phyloP scores from a whole-genome alignment of 768 basidiomycete genomes.

The Phlegmacium glaucopus region DNA sequence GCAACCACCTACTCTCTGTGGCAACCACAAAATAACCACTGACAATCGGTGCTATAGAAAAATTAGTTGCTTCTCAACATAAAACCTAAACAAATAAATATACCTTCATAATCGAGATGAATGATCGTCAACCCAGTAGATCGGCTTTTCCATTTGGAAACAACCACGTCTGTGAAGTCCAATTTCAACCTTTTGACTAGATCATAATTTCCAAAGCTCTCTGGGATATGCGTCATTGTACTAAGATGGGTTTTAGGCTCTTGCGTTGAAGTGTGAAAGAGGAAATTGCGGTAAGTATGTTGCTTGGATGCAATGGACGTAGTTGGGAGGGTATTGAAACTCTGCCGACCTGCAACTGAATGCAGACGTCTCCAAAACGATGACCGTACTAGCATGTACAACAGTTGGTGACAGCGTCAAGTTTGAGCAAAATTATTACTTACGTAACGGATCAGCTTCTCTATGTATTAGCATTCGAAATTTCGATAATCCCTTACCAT shows the following conservation, averaged over 20 bases:
- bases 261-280: slow-evolving; percentile 20
- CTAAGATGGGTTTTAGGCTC: slow-evolving; percentile 4
- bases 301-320: slow-evolving; percentile 7
- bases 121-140: slow-evolving; percentile 87
- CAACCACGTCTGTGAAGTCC: slow-evolving; percentile 72
- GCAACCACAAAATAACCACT: slow-evolving; percentile 89
- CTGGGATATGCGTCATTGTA: slow-evolving; percentile 28
- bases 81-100: slow-evolving; percentile 12
- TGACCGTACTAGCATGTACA: slow-evolving; percentile 37
- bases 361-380: slow-evolving; percentile 20
- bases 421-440: not conserved
- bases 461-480: not conserved
- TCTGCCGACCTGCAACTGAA: slow-evolving; percentile 12
- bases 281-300: slow-evolving; percentile 22
- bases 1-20: slow-evolving; percentile 70
- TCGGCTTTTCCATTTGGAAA: slow-evolving; percentile 88
- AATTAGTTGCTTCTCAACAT: not conserved
- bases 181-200: slow-evolving; percentile 73
- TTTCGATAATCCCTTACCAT: not conserved
- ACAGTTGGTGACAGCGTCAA: not conserved
- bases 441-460: not conserved
- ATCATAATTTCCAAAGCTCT: slow-evolving; percentile 77
- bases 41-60: slow-evolving; percentile 69
- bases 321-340: slow-evolving; percentile 9
- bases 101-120: slow-evolving; percentile 88